Evolutionary conservation across 805 yeast genomes (phyloP).

Genomic region (Nakazawaea sp.): DNA sequence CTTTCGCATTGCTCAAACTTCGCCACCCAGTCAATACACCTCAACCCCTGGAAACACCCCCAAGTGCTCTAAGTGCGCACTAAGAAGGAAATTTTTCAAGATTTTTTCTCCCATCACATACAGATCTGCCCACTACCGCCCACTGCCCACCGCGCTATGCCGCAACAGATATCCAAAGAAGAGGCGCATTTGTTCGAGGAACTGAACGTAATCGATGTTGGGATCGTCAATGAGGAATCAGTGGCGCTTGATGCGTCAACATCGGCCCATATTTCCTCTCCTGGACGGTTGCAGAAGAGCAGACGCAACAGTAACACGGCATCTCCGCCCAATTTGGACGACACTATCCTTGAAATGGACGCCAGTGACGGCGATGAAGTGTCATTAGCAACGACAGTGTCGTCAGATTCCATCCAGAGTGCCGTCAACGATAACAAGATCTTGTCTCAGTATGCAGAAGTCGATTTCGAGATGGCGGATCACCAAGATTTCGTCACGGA

Average conservation of each 20-base stretch:
- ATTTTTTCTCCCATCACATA: too few species aligned
- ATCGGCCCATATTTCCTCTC: conserved; percentile 9
- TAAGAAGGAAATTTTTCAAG: too few species aligned
- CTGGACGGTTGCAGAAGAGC: conserved; percentile 9
- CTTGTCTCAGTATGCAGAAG: conserved; percentile 30
- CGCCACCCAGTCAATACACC: too few species aligned
- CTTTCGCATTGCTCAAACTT: too few species aligned
- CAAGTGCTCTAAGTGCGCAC: too few species aligned
- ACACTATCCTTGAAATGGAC: conserved; percentile 19
- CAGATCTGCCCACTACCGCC: too few species aligned
- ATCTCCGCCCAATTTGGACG: conserved; percentile 1
- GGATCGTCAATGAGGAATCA: conserved; percentile 9
- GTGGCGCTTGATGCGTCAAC: neutral
- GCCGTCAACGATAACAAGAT: conserved; percentile 20
- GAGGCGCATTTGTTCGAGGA: conserved; percentile 11
- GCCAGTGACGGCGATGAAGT: conserved; percentile 10
- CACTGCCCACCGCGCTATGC: neutral
- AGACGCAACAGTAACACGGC: conserved; percentile 2
- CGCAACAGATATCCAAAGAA: conserved; percentile 2
- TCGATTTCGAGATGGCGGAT: conserved; percentile 36
- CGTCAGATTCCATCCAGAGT: conserved; percentile 1
- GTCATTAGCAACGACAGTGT: conserved; percentile 9
- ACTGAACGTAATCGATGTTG: conserved; percentile 11
- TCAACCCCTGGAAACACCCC: too few species aligned
- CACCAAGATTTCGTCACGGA: conserved; percentile 30